A percentile compares a stretch with the other conserved stretches of the same genome.
These are phyloP conservation scores for Monosporascus cannonballus DNA, from an alignment of 2,329 filamentous ascomycete genomes.

Conservation along the genomic window DNA sequence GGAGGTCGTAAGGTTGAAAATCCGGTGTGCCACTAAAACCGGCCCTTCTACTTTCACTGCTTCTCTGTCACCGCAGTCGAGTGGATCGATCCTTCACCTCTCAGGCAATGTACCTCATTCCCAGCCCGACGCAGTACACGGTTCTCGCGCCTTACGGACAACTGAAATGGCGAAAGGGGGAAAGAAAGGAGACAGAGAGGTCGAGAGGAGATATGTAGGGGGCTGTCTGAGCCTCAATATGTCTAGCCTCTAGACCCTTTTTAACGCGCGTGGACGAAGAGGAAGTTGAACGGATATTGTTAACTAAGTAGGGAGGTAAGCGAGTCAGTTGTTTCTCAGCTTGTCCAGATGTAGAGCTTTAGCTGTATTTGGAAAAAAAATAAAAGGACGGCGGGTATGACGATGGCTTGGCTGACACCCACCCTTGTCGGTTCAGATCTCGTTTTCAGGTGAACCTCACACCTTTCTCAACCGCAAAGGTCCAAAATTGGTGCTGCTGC, in stretches of 20 bases:
- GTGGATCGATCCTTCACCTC: not conserved
- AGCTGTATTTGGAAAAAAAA: not conserved
- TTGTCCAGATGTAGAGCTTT: too few relatives aligned
- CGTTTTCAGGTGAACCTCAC: conserved; percentile 1
- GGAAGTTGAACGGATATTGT: too few relatives aligned
- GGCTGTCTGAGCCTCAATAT: not conserved
- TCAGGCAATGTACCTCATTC: not conserved
- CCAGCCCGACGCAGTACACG: not conserved
- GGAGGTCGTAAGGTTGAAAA: too few relatives aligned
- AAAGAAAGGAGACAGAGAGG: not conserved
- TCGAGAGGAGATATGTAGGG: not conserved
- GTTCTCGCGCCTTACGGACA: not conserved
- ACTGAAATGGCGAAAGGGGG: not conserved
- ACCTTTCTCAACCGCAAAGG: too few relatives aligned
- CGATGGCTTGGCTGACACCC: conserved; percentile 6
- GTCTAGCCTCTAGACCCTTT: not conserved
- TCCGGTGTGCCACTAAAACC: too few relatives aligned
- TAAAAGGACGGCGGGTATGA: not conserved
- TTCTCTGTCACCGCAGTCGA: not conserved
- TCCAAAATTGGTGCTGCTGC: not conserved
- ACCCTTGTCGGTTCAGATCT: conserved; percentile 10
- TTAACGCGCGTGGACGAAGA: not conserved
- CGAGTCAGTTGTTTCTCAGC: too few relatives aligned
- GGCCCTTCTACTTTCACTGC: too few relatives aligned
- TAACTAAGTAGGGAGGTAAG: too few relatives aligned